Conservation (phyloP, 2,329 filamentous ascomycete species). For the Triangularia setosa region DNA sequence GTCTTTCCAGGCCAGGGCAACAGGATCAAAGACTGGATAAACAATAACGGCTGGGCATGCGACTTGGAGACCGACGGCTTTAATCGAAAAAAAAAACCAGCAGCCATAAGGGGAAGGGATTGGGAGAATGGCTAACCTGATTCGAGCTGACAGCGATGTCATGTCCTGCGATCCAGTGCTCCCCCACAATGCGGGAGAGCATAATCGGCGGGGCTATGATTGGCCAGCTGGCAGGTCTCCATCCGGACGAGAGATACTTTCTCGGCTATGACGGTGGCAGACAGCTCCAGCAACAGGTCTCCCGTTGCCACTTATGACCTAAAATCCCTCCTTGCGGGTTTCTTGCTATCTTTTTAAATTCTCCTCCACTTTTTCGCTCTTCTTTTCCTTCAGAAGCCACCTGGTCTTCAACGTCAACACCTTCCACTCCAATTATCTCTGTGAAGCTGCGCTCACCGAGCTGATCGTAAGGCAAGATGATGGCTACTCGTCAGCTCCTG, state of each 20-base stretch:
- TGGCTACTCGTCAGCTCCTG: slow-evolving; percentile 68
- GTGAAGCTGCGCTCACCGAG: slow-evolving; percentile 16
- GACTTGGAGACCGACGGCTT: slow-evolving; percentile 13
- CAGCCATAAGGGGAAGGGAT: slow-evolving; percentile 10
- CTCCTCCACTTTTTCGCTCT: slow-evolving; percentile 36
- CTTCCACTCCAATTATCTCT: slow-evolving; percentile 36
- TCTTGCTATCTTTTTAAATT: slow-evolving; percentile 33
- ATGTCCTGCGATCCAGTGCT: slow-evolving; percentile 19
- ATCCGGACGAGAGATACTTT: slow-evolving; percentile 28
- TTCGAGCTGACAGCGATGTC: slow-evolving; percentile 22
- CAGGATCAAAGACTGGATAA: neutral
- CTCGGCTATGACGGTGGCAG: slow-evolving; percentile 30
- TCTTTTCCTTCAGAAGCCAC: slow-evolving; percentile 22
- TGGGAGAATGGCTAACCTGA: slow-evolving; percentile 23
- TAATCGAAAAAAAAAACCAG: slow-evolving; percentile 15
- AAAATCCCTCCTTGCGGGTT: slow-evolving; percentile 27
- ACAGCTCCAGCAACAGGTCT: slow-evolving; percentile 20
- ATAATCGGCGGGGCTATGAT: slow-evolving; percentile 25
- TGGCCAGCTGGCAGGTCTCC: slow-evolving; percentile 26
- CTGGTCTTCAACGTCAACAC: slow-evolving; percentile 18
- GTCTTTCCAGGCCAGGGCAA: neutral
- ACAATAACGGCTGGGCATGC: neutral
- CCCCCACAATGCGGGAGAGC: slow-evolving; percentile 24
- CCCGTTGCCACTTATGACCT: slow-evolving; percentile 25
- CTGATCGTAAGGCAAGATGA: slow-evolving; percentile 49